Evolutionary conservation across 805 yeast species (phyloP), one percentile per base, ranked within the genome.

Genomic region (Myxozyma vanderwaltii): DNA sequence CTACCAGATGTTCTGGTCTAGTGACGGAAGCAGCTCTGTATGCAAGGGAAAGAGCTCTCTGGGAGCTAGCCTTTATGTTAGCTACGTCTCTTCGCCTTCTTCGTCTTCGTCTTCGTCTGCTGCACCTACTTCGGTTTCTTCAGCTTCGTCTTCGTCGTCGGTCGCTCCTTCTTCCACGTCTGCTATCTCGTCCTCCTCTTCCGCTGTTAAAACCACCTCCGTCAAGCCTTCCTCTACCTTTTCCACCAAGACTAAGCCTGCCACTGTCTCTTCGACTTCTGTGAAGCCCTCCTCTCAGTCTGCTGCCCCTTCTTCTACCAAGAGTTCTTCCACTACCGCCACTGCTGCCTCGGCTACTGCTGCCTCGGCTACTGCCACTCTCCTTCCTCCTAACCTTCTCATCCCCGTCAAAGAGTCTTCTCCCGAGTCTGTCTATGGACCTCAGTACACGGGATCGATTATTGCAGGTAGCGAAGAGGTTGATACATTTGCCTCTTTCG

Each of bases 331-430:
- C 19, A 50, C 17, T 10, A 24, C 36, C 31, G 24, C 38, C 17
- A 26, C 26, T 10, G 41, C 51, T 7, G 49, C 26, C 26, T 29
- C n/a, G n/a, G 35, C 36, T 7, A 40, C 26, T 24, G 61, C 62
- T 21, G 57, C 63, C n/a, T 31, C 26, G 6, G 45, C 63, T 27
- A 57, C 61, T 15, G 58, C 46, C 33, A 27, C 63, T 2, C 17
- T 60, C 31, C 44, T 60, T 17, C 64, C 64, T 23, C 64, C 64
- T n/a, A 60, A 60, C 49, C 52, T 60, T 21, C 41, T 60, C 31
- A 53, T 60, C 45, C 64, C 64, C 17, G 59, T 46, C 36, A 52
- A 60, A 59, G 33, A 58, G 38, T 56, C 51, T n/a, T 10, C 36
- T 48, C 64, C 64, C 23, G 13, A 29, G 27, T 19, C 21, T 23